A percentile compares a stretch with the other conserved stretches of the same genome.
These are phyloP conservation scores for Microglena sp. DNA, from an alignment of 139 green algal genomes.

Conservation along the genomic window DNA sequence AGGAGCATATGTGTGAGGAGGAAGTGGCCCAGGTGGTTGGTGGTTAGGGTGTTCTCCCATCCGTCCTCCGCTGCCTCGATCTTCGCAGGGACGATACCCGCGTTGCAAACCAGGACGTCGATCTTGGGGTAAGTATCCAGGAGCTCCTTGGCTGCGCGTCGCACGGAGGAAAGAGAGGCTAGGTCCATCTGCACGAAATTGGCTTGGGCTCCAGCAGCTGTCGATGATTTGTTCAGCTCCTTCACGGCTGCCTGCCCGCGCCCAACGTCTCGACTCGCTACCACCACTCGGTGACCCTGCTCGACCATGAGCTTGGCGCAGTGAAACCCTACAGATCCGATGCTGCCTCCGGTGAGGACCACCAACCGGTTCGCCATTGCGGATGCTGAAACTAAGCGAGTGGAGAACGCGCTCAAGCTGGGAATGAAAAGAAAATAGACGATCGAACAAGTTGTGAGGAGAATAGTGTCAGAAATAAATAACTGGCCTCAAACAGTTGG, in stretches of 20 bases:
- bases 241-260: not conserved
- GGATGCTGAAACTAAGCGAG: too few relatives aligned
- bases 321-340: not conserved
- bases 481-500: too few relatives aligned
- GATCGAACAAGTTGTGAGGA: too few relatives aligned
- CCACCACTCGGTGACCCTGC: not conserved
- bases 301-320: not conserved
- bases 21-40: slow-evolving; percentile 23
- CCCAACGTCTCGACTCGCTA: not conserved
- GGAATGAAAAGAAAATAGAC: too few relatives aligned
- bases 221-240: not conserved
- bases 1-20: slow-evolving; percentile 15
- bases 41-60: not conserved
- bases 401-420: too few relatives aligned
- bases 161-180: not conserved
- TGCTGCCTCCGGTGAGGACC: not conserved
- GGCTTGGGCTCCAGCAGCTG: not conserved
- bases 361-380: too few relatives aligned
- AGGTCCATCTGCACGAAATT: not conserved
- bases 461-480: too few relatives aligned
- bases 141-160: not conserved
- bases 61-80: not conserved
- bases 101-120: not conserved
- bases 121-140: not conserved
- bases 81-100: not conserved